A percentile compares a stretch with the other conserved stretches of the same genome.
Conservation (phyloP, 164 flowering plant species). For the Platanus orientalis region DNA sequence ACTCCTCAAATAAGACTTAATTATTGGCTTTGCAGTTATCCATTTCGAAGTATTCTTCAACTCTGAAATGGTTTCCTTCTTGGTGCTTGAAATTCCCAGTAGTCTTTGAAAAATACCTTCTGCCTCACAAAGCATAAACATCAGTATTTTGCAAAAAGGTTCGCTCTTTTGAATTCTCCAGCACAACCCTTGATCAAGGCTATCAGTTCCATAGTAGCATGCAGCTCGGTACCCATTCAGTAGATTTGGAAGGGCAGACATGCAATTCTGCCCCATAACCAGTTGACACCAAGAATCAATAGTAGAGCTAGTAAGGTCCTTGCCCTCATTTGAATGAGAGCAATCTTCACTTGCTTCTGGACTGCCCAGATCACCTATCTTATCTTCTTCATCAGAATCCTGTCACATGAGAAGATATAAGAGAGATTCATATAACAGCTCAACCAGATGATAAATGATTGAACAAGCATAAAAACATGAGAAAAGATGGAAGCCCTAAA, state of each 20-base stretch:
- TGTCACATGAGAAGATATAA: slow-evolving; percentile 18
- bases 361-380: slow-evolving; percentile 26
- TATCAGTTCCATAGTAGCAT: slow-evolving; percentile 59
- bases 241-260: slow-evolving; percentile 51
- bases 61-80: slow-evolving; percentile 45
- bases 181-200: slow-evolving; percentile 15
- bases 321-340: slow-evolving; percentile 17
- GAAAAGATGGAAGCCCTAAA: neutral
- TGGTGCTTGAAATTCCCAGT: slow-evolving; percentile 51
- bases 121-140: slow-evolving; percentile 61
- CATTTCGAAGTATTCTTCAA: slow-evolving; percentile 56
- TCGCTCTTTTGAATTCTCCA: slow-evolving; percentile 37
- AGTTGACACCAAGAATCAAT: slow-evolving; percentile 48
- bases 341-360: slow-evolving; percentile 19
- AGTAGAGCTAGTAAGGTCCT: slow-evolving; percentile 33
- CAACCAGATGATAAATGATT: neutral
- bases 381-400: slow-evolving; percentile 65
- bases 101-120: slow-evolving; percentile 52
- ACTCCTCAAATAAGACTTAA: slow-evolving; percentile 84
- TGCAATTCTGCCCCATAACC: slow-evolving; percentile 39
- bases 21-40: slow-evolving; percentile 56
- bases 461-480: neutral
- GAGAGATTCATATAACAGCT: neutral
- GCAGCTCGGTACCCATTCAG: slow-evolving; percentile 76
- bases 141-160: slow-evolving; percentile 45